Percentiles rank a stretch among this genome's conserved stretches.
Conservation (phyloP, 169 alveolate genomes). For the Toxoplasma gondii region DNA sequence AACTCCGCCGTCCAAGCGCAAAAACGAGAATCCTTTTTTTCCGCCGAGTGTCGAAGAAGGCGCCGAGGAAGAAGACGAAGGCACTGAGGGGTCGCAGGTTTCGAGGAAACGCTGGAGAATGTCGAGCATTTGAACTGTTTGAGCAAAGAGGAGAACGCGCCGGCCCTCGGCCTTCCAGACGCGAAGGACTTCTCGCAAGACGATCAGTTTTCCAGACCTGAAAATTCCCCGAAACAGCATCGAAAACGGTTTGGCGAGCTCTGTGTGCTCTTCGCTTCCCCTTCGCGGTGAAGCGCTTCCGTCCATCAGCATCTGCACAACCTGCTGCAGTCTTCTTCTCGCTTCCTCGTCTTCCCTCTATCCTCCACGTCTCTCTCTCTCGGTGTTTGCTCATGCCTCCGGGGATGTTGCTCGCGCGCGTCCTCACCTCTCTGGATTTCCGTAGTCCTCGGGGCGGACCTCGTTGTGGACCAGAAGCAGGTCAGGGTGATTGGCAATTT, state of each 20-base stretch:
- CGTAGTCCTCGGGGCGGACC: constrained; percentile 52
- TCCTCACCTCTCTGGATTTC: constrained; percentile 45
- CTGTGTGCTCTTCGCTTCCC: not conserved
- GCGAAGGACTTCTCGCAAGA: constrained; percentile 62
- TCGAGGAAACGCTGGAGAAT: constrained; percentile 59
- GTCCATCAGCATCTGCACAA: not conserved
- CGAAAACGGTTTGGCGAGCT: not conserved
- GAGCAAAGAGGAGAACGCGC: constrained; percentile 69
- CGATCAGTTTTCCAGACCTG: constrained; percentile 69
- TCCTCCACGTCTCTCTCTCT: not conserved
- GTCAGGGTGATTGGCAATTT: constrained; percentile 83
- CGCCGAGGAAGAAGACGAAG: not conserved
- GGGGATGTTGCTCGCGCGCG: not conserved
- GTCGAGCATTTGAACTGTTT: constrained; percentile 74
- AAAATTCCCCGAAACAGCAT: not conserved
- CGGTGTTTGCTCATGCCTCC: not conserved
- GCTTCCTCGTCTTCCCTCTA: not conserved
- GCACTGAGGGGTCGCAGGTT: not conserved
- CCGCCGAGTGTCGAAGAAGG: not conserved
- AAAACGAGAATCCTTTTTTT: constrained; percentile 36
- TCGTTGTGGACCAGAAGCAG: constrained; percentile 63
- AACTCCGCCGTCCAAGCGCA: constrained; percentile 71
- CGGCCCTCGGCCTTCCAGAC: constrained; percentile 72
- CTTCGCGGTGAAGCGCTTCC: not conserved
- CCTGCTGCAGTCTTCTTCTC: not conserved